Conservation (phyloP, 139 green algal species). For the Astrephomene gubernaculifera region DNA sequence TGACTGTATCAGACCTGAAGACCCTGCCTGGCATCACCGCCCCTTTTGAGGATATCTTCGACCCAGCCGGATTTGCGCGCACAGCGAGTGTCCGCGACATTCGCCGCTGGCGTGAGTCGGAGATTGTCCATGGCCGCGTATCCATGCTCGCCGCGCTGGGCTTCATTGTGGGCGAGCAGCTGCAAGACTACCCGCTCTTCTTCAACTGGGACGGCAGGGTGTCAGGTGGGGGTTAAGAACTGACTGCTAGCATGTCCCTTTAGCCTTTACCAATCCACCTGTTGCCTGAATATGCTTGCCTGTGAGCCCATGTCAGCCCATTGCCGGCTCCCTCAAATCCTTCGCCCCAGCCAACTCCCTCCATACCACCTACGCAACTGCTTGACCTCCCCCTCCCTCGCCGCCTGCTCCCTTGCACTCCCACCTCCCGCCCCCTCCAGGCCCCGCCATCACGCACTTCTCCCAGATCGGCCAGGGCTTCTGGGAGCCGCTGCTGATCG, state of each 20-base stretch:
- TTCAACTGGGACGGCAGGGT: conserved; percentile 72
- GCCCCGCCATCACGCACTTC: conserved; percentile 87
- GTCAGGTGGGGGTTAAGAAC: background rate
- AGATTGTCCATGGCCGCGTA: conserved; percentile 84
- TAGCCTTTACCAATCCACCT: background rate
- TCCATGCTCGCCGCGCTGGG: conserved; percentile 80
- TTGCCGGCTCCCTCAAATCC: no score
- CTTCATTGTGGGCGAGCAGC: conserved; percentile 79
- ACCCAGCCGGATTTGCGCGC: conserved; percentile 57
- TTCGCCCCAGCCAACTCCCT: background rate
- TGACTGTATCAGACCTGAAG: conserved; percentile 60
- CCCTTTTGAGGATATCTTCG: conserved; percentile 69
- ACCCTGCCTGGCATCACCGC: conserved; percentile 67
- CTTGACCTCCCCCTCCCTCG: no score
- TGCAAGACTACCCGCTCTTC: conserved; percentile 70
- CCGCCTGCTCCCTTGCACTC: no score
- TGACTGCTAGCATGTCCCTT: background rate
- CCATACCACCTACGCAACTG: no score
- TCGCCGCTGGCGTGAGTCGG: conserved; percentile 74
- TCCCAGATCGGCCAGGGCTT: conserved; percentile 74
- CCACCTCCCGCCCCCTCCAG: no score
- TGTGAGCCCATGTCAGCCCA: background rate
- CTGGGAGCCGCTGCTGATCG: conserved; percentile 76
- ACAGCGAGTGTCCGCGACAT: conserved; percentile 54
- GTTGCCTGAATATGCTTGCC: background rate